A percentile compares a stretch with the other conserved stretches of the same genome.
These are phyloP conservation scores for Heterobasidion parviporum DNA, from an alignment of 1,284 basidiomycete species.

Conservation along the genomic window DNA sequence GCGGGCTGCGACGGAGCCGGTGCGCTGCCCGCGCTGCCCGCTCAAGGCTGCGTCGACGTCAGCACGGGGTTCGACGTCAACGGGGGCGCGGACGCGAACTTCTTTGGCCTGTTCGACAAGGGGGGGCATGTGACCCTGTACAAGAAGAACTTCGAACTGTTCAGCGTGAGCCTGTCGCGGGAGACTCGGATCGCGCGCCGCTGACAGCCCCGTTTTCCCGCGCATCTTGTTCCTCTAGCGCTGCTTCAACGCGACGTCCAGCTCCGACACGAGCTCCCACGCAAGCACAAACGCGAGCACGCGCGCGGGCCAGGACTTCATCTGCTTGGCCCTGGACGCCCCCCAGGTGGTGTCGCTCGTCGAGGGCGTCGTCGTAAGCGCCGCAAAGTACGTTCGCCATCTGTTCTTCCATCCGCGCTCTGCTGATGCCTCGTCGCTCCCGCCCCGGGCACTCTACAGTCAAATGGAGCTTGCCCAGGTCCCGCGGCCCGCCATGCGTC, in stretches of 20 bases:
- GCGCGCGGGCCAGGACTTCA: not conserved
- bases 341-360: not conserved
- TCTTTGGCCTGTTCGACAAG: conserved; percentile 2
- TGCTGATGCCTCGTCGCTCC: too few relatives aligned
- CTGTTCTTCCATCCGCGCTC: not conserved
- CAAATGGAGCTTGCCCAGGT: too few relatives aligned
- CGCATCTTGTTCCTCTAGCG: not conserved
- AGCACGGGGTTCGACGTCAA: conserved; percentile 1
- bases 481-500: too few relatives aligned
- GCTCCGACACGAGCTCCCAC: not conserved
- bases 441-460: too few relatives aligned
- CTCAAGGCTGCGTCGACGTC: conserved; percentile 3
- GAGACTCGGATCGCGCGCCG: not conserved
- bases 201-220: not conserved
- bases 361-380: not conserved
- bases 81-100: conserved; percentile 1
- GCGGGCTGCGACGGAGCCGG: not conserved
- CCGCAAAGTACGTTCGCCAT: not conserved
- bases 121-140: not conserved
- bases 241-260: not conserved
- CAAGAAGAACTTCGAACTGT: conserved; percentile 1
- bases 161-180: not conserved
- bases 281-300: not conserved
- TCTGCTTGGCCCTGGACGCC: not conserved
- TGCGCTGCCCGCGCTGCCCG: not conserved